Conservation (phyloP, 768 basidiomycete species). For the Phylloporus sp. region DNA sequence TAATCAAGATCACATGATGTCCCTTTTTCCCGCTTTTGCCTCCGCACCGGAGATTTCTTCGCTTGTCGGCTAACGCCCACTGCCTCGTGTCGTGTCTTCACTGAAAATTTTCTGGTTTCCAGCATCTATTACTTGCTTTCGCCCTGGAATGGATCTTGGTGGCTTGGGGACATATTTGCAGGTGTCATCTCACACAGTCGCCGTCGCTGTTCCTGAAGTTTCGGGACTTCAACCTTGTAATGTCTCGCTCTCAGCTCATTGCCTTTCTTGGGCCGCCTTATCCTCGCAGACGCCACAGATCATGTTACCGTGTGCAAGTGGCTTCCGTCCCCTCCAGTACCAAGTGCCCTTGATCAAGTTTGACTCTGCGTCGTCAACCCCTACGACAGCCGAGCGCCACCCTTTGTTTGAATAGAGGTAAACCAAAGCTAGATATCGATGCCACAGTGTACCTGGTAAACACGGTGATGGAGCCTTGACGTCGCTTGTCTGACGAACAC, state of each 20-base stretch:
- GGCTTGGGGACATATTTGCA: not conserved
- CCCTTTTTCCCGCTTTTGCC: constrained; percentile 9
- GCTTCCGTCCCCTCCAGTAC: not conserved
- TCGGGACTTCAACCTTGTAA: constrained; percentile 22
- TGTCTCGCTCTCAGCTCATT: constrained; percentile 11
- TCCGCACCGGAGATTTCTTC: constrained; percentile 17
- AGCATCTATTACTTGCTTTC: not conserved
- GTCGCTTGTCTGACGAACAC: constrained; percentile 11
- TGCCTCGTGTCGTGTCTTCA: constrained; percentile 7
- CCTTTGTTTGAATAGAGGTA: not conserved
- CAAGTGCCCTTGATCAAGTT: constrained; percentile 10
- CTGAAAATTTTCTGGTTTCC: constrained; percentile 8
- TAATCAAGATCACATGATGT: constrained; percentile 11
- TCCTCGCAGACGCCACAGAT: constrained; percentile 6
- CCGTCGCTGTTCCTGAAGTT: constrained; percentile 12
- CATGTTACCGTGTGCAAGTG: not conserved
- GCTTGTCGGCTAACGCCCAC: constrained; percentile 19
- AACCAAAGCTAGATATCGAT: not conserved
- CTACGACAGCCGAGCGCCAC: not conserved
- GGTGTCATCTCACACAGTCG: not conserved
- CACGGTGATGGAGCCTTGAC: constrained; percentile 1
- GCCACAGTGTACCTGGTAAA: not conserved
- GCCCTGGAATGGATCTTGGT: not conserved
- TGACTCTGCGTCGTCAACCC: not conserved
- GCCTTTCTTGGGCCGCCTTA: constrained; percentile 15